A percentile compares a stretch with the other conserved stretches of the same genome.
Conservation (phyloP, 495 filamentous ascomycete species). For the Podospora didyma region DNA sequence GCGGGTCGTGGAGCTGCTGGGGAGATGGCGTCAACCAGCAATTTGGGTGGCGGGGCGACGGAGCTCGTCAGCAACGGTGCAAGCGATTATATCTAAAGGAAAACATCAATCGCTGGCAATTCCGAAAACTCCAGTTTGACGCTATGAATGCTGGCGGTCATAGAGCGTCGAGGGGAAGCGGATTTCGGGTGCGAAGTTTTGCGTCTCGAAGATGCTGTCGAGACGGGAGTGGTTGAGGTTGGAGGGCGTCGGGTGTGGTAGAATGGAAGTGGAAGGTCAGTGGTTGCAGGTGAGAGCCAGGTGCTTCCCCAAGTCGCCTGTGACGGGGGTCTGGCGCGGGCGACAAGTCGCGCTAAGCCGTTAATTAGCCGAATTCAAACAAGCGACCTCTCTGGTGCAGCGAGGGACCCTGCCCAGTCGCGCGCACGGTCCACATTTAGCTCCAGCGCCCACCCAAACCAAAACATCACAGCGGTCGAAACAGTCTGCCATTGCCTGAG, state of each 20-base stretch:
- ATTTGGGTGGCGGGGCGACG: constrained; percentile 13
- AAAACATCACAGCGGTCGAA: not conserved
- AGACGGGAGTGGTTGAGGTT: constrained; percentile 9
- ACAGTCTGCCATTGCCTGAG: constrained; percentile 2
- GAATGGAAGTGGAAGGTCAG: not conserved
- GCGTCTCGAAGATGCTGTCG: not conserved
- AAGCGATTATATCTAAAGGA: not conserved
- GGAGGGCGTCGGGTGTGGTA: not conserved
- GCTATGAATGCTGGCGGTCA: not conserved
- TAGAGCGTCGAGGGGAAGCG: not conserved
- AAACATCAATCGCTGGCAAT: constrained; percentile 2
- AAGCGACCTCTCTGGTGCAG: constrained; percentile 7
- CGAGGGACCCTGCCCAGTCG: constrained; percentile 6
- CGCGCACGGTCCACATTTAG: constrained; percentile 19
- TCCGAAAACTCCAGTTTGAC: not conserved
- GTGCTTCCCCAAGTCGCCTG: constrained; percentile 1
- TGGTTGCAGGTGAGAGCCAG: constrained; percentile 10
- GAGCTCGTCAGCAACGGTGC: not conserved
- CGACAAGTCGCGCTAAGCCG: constrained; percentile 24
- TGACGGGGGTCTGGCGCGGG: constrained; percentile 7
- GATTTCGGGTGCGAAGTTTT: not conserved
- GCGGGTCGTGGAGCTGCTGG: not conserved
- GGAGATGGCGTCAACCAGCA: constrained; percentile 7
- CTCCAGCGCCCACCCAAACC: constrained; percentile 1
- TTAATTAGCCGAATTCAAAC: constrained; percentile 24